Conservation (phyloP, 768 basidiomycete species). For the Termitomyces sp. region DNA sequence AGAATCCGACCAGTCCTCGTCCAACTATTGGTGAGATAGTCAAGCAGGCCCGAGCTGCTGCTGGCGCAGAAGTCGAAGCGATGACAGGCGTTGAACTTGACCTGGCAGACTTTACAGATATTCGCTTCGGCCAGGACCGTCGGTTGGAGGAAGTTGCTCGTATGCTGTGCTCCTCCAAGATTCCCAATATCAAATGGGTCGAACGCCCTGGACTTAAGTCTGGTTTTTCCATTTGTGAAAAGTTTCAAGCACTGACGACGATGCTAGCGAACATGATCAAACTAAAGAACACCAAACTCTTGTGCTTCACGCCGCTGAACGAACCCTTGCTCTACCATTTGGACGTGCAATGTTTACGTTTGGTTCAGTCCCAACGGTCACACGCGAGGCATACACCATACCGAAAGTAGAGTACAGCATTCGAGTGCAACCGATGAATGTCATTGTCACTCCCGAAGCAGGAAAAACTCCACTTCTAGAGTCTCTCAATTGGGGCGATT, state of each 20-base stretch:
- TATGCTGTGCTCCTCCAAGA: constrained; percentile 77
- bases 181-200: constrained; percentile 56
- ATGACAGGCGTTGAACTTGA: constrained; percentile 71
- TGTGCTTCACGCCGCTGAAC: constrained; percentile 73
- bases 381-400: constrained; percentile 71
- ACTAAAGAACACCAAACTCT: constrained; percentile 80
- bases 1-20: constrained; percentile 49
- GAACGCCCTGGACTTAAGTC: constrained; percentile 71
- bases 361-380: constrained; percentile 70
- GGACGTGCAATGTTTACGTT: constrained; percentile 93
- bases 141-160: constrained; percentile 88
- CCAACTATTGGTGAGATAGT: constrained; percentile 47
- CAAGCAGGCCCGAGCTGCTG: constrained; percentile 42
- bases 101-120: constrained; percentile 67
- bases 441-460: constrained; percentile 57
- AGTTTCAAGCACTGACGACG: background rate
- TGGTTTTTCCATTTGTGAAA: constrained; percentile 19
- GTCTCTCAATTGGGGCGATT: constrained; percentile 87
- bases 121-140: constrained; percentile 87
- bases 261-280: constrained; percentile 77
- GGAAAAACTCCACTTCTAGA: constrained; percentile 67
- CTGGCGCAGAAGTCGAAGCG: constrained; percentile 48
- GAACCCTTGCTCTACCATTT: constrained; percentile 85
- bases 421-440: constrained; percentile 68
- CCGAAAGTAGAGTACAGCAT: constrained; percentile 77